Conservation (phyloP, 2,329 filamentous ascomycete species). For the Colletotrichum eremochloae region DNA sequence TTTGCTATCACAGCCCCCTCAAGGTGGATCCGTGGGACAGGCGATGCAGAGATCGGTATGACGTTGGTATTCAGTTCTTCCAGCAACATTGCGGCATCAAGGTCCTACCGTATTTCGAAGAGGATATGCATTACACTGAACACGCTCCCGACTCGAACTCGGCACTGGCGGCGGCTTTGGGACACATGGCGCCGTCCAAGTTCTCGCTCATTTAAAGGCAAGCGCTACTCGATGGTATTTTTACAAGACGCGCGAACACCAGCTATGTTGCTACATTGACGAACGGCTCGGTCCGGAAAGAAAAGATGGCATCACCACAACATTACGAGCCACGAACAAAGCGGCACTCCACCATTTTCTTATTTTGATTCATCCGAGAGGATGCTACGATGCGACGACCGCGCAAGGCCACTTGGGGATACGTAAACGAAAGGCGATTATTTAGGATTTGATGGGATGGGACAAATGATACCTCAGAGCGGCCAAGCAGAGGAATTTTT, state of each 20-base stretch:
- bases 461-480: slow-evolving; percentile 32
- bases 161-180: slow-evolving; percentile 39
- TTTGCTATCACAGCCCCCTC: slow-evolving; percentile 59
- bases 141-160: slow-evolving; percentile 51
- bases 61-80: slow-evolving; percentile 53
- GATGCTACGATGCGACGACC: slow-evolving; percentile 34
- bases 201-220: slow-evolving; percentile 36
- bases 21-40: slow-evolving; percentile 60
- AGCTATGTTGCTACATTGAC: no score
- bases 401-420: slow-evolving; percentile 26
- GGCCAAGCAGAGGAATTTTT: slow-evolving; percentile 16
- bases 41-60: slow-evolving; percentile 58
- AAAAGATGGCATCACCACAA: neutral
- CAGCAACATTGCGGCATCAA: slow-evolving; percentile 55
- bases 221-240: neutral
- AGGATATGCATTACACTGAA: slow-evolving; percentile 57
- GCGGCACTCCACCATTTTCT: slow-evolving; percentile 12
- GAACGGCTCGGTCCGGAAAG: neutral
- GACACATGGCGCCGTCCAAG: slow-evolving; percentile 36
- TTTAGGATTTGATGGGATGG: slow-evolving; percentile 20
- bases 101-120: slow-evolving; percentile 58
- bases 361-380: slow-evolving; percentile 23
- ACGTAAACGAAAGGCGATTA: slow-evolving; percentile 30
- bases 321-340: slow-evolving; percentile 21
- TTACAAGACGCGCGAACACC: neutral